Evolutionary conservation across 106 monocot species (phyloP).

Genomic region (Platanthera zijinensis): DNA sequence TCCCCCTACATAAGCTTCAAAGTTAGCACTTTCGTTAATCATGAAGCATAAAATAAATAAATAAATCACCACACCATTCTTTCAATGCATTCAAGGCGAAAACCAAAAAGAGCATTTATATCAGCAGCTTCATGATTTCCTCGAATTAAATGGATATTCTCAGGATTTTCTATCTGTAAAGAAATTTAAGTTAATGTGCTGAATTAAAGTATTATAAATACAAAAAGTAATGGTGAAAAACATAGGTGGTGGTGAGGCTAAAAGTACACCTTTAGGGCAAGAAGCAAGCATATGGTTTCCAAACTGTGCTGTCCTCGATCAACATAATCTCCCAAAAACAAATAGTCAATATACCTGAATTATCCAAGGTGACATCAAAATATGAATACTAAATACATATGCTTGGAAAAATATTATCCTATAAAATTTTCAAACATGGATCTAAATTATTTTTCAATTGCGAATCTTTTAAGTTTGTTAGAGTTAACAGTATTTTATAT

Average conservation of each 20-base stretch:
- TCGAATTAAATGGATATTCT: constrained; percentile 87
- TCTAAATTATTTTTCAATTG: too few relatives aligned
- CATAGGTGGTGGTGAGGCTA: neutral
- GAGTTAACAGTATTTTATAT: too few relatives aligned
- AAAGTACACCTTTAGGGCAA: constrained; percentile 86
- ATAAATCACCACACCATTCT: constrained; percentile 69
- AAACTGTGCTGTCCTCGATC: constrained; percentile 96
- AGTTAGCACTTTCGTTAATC: constrained; percentile 11
- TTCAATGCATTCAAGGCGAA: constrained; percentile 95
- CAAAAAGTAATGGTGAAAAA: neutral
- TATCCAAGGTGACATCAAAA: neutral
- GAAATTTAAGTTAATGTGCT: constrained; percentile 1
- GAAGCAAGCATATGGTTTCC: constrained; percentile 92
- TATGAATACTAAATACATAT: neutral
- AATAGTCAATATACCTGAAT: constrained; percentile 94
- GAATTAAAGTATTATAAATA: neutral
- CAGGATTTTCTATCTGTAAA: constrained; percentile 92
- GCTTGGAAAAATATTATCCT: neutral
- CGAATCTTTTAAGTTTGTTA: too few relatives aligned
- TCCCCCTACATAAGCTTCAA: constrained; percentile 57
- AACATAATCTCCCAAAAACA: constrained; percentile 99
- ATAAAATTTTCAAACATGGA: neutral
- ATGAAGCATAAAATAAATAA: constrained; percentile 7
- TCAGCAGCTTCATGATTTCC: constrained; percentile 99
- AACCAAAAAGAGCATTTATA: constrained; percentile 98